A percentile compares a stretch with the other conserved stretches of the same genome.
phyloP scores from a whole-genome alignment of 2,329 filamentous ascomycete genomes.

The Ophiostoma fasciatum region DNA sequence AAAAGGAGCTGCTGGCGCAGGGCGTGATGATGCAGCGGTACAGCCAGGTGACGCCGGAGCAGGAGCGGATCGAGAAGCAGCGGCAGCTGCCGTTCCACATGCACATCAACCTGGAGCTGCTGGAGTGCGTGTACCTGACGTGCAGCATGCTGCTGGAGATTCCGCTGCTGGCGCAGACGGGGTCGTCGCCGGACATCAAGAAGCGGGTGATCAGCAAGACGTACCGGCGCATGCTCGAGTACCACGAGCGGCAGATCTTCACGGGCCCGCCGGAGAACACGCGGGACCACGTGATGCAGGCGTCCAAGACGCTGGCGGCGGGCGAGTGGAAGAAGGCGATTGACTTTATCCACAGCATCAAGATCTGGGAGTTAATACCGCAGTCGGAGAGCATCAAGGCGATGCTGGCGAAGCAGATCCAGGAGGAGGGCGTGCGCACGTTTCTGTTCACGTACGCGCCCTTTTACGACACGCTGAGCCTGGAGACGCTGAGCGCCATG shows the following conservation, averaged over 20 bases:
- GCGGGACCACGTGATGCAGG: slow-evolving; percentile 97
- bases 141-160: slow-evolving; percentile 99
- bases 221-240: slow-evolving; percentile 97
- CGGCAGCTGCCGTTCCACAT: slow-evolving; percentile 98
- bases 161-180: slow-evolving; percentile 87
- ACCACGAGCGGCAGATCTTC: slow-evolving; percentile 98
- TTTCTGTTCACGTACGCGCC: slow-evolving; percentile 99
- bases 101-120: slow-evolving; percentile 98
- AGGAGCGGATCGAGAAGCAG: slow-evolving; percentile 93
- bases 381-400: slow-evolving; percentile 85
- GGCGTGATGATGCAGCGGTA: slow-evolving; percentile 98
- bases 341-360: slow-evolving; percentile 89
- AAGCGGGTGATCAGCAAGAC: slow-evolving; percentile 99
- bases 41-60: slow-evolving; percentile 89
- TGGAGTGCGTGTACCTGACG: slow-evolving; percentile 96
- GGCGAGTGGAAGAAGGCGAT: slow-evolving; percentile 98
- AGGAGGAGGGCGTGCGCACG: slow-evolving; percentile 92
- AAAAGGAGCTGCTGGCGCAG: slow-evolving; percentile 95
- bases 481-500: slow-evolving; percentile 77
- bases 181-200: slow-evolving; percentile 90
- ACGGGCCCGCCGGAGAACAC: slow-evolving; percentile 98
- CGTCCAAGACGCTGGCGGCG: slow-evolving; percentile 87
- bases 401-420: slow-evolving; percentile 96
- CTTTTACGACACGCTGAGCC: slow-evolving; percentile 92
- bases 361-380: slow-evolving; percentile 98